phyloP scores from a whole-genome alignment of 2,329 filamentous ascomycete species.

The Paracoccidioides lutzii region DNA sequence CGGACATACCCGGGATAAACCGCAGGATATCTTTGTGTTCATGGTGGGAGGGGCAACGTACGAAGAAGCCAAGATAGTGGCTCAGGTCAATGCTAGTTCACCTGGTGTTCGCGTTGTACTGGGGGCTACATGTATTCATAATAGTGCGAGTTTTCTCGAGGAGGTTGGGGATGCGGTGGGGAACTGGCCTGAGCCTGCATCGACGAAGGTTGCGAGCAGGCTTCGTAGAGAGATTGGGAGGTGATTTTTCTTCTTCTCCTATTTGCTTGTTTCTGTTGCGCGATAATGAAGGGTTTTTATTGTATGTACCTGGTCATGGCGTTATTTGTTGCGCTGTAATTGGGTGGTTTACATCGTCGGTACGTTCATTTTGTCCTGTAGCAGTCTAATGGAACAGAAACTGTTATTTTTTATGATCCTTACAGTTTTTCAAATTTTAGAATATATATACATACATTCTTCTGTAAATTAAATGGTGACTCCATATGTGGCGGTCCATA shows the following conservation, averaged over 20 bases:
- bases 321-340: no score
- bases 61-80: constrained; percentile 91
- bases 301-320: no score
- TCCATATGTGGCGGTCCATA: no score
- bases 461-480: no score
- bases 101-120: constrained; percentile 82
- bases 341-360: no score
- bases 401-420: no score
- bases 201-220: constrained; percentile 48
- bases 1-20: constrained; percentile 79
- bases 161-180: constrained; percentile 82
- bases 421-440: no score
- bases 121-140: constrained; percentile 78
- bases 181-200: constrained; percentile 63
- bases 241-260: constrained; percentile 14
- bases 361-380: no score
- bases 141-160: constrained; percentile 74
- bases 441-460: no score
- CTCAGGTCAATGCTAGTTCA: constrained; percentile 82
- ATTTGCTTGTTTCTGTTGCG: background rate
- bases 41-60: constrained; percentile 90
- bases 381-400: no score
- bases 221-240: constrained; percentile 49
- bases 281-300: background rate
- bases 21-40: constrained; percentile 91